Percentiles rank a stretch among this genome's conserved stretches.
Evolutionary conservation across 2,329 filamentous ascomycete species (phyloP).

Genomic region (Fusarium equiseti): DNA sequence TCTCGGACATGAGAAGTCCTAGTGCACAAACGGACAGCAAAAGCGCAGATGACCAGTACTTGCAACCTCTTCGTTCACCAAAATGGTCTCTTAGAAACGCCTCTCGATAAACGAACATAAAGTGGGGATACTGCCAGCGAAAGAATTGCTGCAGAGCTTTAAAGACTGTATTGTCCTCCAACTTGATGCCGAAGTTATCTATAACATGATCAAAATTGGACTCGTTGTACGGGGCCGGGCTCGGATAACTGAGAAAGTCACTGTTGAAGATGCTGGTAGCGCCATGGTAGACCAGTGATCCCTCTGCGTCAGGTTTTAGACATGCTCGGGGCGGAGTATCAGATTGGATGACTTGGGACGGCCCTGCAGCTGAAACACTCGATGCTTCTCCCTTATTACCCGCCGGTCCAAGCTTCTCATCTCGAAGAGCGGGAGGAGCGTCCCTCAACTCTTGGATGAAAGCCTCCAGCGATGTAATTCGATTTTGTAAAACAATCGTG

Average conservation of each 20-base stretch:
- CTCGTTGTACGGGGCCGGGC: not conserved
- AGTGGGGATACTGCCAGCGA: slow-evolving; percentile 15
- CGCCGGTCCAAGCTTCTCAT: not conserved
- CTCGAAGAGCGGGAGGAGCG: not conserved
- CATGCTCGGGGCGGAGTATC: not conserved
- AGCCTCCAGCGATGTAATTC: not conserved
- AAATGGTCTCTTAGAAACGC: slow-evolving; percentile 17
- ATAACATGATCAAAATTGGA: slow-evolving; percentile 7
- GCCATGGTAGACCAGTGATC: slow-evolving; percentile 5
- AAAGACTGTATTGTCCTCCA: not conserved
- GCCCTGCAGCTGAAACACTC: not conserved
- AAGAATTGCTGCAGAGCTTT: slow-evolving; percentile 15
- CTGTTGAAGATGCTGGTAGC: slow-evolving; percentile 10
- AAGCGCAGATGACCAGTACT: slow-evolving; percentile 13
- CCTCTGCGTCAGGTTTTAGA: slow-evolving; percentile 2
- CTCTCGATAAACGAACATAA: slow-evolving; percentile 11
- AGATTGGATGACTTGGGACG: not conserved
- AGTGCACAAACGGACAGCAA: not conserved
- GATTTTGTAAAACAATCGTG: not conserved
- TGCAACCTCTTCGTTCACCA: slow-evolving; percentile 2
- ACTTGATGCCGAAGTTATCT: slow-evolving; percentile 10
- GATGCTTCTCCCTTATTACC: not conserved
- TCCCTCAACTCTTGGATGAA: not conserved
- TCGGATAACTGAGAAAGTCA: not conserved
- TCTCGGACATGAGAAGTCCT: slow-evolving; percentile 5